Percentiles rank a stretch among this genome's conserved stretches.
These are phyloP conservation scores for Yamadazyma taylorii DNA, from an alignment of 1,139 yeast genomes.

Conservation along the genomic window DNA sequence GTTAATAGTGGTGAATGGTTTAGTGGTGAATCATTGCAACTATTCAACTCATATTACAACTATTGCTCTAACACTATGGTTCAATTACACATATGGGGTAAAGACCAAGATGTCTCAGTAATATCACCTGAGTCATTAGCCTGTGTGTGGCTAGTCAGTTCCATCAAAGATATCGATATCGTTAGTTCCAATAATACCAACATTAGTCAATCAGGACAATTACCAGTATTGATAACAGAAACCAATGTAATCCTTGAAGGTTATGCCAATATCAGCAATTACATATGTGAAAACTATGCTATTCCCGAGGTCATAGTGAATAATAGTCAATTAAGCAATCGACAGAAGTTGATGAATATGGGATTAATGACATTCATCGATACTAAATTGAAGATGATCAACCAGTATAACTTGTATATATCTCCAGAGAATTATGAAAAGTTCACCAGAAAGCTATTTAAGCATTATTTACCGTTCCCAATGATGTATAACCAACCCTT, in stretches of 20 bases:
- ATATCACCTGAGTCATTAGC: slow-evolving; percentile 45
- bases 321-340: neutral
- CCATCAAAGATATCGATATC: slow-evolving; percentile 23
- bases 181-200: slow-evolving; percentile 62
- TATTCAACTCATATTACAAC: neutral
- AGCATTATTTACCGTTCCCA: slow-evolving; percentile 69
- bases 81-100: slow-evolving; percentile 63
- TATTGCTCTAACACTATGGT: slow-evolving; percentile 16
- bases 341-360: slow-evolving; percentile 22
- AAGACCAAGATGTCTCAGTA: slow-evolving; percentile 28
- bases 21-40: neutral
- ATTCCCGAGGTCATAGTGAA: slow-evolving; percentile 13
- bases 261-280: slow-evolving; percentile 43
- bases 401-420: slow-evolving; percentile 63
- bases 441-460: slow-evolving; percentile 62
- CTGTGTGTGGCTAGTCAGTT: slow-evolving; percentile 31
- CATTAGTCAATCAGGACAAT: slow-evolving; percentile 47
- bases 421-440: slow-evolving; percentile 63
- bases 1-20: neutral
- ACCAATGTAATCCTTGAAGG: slow-evolving; percentile 41
- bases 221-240: slow-evolving; percentile 54
- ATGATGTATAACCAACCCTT: slow-evolving; percentile 82
- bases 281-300: slow-evolving; percentile 22
- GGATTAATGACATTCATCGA: slow-evolving; percentile 32
- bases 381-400: slow-evolving; percentile 45